phyloP scores from a whole-genome alignment of 495 filamentous ascomycete genomes.

The Lasiosphaeria ovina region DNA sequence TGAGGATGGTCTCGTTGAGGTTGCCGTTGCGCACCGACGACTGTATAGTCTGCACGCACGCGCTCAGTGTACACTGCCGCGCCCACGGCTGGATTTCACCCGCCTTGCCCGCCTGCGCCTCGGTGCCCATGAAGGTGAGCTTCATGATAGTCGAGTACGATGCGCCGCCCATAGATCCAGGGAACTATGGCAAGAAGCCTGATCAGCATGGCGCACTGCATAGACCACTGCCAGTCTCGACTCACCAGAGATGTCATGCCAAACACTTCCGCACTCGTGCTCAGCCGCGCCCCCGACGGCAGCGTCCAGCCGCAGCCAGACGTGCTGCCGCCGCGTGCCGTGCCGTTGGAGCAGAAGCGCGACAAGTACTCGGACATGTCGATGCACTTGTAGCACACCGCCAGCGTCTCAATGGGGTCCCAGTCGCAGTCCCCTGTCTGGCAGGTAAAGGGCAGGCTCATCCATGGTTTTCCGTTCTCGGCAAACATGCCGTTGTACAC shows the following conservation, averaged over 20 bases:
- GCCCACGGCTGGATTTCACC: conserved; percentile 23
- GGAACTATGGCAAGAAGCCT: conserved; percentile 12
- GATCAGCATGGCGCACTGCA: not conserved
- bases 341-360: conserved; percentile 18
- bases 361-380: conserved; percentile 28
- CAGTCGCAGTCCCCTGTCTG: conserved; percentile 32
- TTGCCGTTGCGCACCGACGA: conserved; percentile 16
- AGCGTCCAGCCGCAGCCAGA: conserved; percentile 25
- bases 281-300: conserved; percentile 22
- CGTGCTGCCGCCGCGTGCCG: not conserved
- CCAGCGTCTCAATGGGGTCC: conserved; percentile 28
- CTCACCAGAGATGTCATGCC: conserved; percentile 25
- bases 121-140: conserved; percentile 28
- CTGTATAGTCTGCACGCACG: conserved; percentile 21
- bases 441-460: conserved; percentile 24
- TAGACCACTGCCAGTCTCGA: not conserved
- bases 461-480: conserved; percentile 25
- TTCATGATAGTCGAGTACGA: conserved; percentile 30
- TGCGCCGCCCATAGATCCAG: conserved; percentile 15
- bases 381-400: conserved; percentile 28
- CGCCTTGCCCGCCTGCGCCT: conserved; percentile 11
- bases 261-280: conserved; percentile 22
- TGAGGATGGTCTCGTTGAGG: conserved; percentile 17
- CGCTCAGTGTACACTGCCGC: conserved; percentile 18
- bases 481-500: conserved; percentile 35